phyloP scores from a whole-genome alignment of 176 grass and related monocot genomes.

The Musa beccarii region DNA sequence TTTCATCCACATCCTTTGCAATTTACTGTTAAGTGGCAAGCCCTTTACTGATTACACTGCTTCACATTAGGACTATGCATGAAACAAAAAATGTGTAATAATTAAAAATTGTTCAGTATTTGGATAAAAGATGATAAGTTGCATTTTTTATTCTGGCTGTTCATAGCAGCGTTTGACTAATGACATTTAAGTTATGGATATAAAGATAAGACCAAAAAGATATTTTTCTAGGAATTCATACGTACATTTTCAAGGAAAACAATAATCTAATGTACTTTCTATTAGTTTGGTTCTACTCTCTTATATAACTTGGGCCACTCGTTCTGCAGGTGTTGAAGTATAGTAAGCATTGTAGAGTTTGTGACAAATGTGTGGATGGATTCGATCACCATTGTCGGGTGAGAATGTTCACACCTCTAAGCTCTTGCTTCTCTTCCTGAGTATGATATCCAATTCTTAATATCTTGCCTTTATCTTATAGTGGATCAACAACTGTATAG shows the following conservation, averaged over 20 bases:
- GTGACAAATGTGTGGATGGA: conserved; percentile 96
- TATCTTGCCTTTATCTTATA: conserved; percentile 19
- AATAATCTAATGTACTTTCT: neutral
- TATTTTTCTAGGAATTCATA: neutral
- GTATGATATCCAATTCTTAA: conserved; percentile 6
- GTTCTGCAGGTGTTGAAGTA: conserved; percentile 73
- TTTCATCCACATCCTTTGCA: too few relatives aligned
- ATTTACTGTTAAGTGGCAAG: too few relatives aligned
- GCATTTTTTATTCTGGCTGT: too few relatives aligned
- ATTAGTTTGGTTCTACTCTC: neutral
- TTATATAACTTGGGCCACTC: conserved; percentile 34
- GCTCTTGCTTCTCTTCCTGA: conserved; percentile 4
- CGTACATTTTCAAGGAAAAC: neutral
- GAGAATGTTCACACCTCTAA: conserved; percentile 31
- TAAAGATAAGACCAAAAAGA: neutral
- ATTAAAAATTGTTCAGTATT: neutral
- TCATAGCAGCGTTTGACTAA: too few relatives aligned
- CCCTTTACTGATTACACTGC: neutral
- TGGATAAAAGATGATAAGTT: neutral
- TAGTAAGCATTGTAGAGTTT: conserved; percentile 98
- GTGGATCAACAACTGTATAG: conserved; percentile 99
- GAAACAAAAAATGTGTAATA: neutral
- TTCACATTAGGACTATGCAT: neutral
- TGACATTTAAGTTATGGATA: too few relatives aligned
- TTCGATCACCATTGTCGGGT: conserved; percentile 99